phyloP scores from a whole-genome alignment of 257 asterid genomes.

The Coffea eugenioides region DNA sequence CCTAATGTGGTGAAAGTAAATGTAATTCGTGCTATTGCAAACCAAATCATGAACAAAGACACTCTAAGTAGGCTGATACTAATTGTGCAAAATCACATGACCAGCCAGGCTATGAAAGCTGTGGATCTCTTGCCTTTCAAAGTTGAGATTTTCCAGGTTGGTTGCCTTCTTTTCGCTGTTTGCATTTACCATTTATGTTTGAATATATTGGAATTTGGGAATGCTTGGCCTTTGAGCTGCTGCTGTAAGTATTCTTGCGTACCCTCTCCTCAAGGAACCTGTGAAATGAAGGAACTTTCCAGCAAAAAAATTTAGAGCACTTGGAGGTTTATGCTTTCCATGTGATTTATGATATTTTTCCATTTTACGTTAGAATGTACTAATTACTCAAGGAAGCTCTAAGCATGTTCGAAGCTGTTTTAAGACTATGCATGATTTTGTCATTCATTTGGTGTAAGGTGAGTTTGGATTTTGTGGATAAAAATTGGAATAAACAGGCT shows the following conservation, averaged over 20 bases:
- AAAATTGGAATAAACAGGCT: background rate
- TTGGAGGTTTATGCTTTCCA: background rate
- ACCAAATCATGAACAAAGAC: conserved; percentile 41
- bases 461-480: background rate
- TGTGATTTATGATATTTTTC: background rate
- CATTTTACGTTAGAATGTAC: background rate
- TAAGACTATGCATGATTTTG: background rate
- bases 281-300: background rate
- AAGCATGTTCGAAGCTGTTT: background rate
- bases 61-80: conserved; percentile 53
- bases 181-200: background rate
- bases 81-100: conserved; percentile 56
- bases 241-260: background rate
- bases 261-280: background rate
- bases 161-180: conserved; percentile 6
- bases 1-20: conserved; percentile 49
- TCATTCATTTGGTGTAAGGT: background rate
- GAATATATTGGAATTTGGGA: background rate
- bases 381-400: background rate
- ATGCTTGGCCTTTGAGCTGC: background rate
- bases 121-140: conserved; percentile 52
- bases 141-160: conserved; percentile 80
- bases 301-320: background rate
- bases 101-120: conserved; percentile 68
- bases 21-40: conserved; percentile 46